These are phyloP conservation scores for Aegilops umbellulata DNA, from an alignment of 176 grass and related monocot species.

Conservation along the genomic window DNA sequence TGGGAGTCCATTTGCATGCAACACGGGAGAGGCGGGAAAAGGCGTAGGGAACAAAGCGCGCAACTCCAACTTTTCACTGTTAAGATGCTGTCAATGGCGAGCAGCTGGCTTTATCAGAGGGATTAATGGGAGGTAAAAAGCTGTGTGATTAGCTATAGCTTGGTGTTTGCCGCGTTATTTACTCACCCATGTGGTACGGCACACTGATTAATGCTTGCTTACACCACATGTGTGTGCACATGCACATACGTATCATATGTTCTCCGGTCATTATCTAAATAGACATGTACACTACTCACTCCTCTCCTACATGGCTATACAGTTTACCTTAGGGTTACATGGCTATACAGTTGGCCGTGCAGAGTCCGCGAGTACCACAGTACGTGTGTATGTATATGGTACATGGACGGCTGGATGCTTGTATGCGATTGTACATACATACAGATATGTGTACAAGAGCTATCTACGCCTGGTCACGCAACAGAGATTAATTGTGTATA, in stretches of 20 bases:
- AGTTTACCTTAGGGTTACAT: too few species aligned
- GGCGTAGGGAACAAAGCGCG: slow-evolving; percentile 40
- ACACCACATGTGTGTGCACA: background rate
- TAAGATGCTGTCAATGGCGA: slow-evolving; percentile 63
- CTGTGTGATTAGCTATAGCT: background rate
- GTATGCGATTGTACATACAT: background rate
- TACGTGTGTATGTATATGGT: background rate
- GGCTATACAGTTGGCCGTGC: background rate
- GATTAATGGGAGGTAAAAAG: slow-evolving; percentile 35
- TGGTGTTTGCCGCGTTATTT: background rate
- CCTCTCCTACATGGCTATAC: background rate
- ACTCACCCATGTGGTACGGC: slow-evolving; percentile 27
- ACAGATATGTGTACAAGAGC: background rate
- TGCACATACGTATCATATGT: slow-evolving; percentile 3
- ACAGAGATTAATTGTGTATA: background rate
- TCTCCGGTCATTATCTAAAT: background rate
- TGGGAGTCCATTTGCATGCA: slow-evolving; percentile 62
- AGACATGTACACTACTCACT: background rate
- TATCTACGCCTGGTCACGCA: background rate
- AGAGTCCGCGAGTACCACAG: background rate
- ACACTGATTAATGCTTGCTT: slow-evolving; percentile 30
- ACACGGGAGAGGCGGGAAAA: slow-evolving; percentile 25
- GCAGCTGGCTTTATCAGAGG: slow-evolving; percentile 57
- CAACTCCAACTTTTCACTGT: slow-evolving; percentile 62
- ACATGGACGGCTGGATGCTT: background rate